Base-by-base conservation (phyloP, 495 filamentous ascomycete genomes). In the Podospora sp. region DNA sequence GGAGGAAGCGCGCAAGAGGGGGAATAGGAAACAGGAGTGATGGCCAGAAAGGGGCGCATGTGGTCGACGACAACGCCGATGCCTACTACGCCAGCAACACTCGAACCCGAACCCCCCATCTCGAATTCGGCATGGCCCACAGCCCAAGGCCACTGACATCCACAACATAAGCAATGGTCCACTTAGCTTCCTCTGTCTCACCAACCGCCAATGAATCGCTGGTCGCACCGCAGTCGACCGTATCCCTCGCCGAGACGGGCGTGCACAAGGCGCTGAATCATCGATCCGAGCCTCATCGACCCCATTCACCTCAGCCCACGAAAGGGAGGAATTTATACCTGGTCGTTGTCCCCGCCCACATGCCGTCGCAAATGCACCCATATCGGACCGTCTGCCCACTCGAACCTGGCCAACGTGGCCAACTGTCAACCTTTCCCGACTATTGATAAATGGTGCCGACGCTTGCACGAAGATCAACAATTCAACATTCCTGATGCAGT, bases 331-430 rank as follows among this genome's bases (percentile, higher is more conserved):
- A 55, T 55, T 57, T 26, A 57, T 24, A 33, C 57, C n/a, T 18
- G 57, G 29, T 60, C 21, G 27, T 33, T n/a, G 27, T 33, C 61
- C 22, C 51, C 52, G 22, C 63, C 52, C 24, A 16, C 21, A n/a
- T 22, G 25, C 36, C 22, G 16, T 51, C 29, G 25, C 63, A 52
- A 36, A 2, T 21, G 63, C 29, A 24, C 63, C 63, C 52, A 20
- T 27, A 26, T 27, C 56, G 29, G 59, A 21, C 16, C 25, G 6
- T 26, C 63, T n/a, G 63, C 29, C 63, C 63, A 65, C 51, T 65
- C 29, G 63, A 56, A 27, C 9, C 11, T 12, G 29, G 63, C 63
- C 63, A 65, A 27, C 63, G 9, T 12, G 29, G 63, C 63, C 63
- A 65, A 27, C 63, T 57, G 63, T 56, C 52, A 20, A 50, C 27